Conservation (phyloP, 23 red algal genomes). For the Gracilaria caudata region DNA sequence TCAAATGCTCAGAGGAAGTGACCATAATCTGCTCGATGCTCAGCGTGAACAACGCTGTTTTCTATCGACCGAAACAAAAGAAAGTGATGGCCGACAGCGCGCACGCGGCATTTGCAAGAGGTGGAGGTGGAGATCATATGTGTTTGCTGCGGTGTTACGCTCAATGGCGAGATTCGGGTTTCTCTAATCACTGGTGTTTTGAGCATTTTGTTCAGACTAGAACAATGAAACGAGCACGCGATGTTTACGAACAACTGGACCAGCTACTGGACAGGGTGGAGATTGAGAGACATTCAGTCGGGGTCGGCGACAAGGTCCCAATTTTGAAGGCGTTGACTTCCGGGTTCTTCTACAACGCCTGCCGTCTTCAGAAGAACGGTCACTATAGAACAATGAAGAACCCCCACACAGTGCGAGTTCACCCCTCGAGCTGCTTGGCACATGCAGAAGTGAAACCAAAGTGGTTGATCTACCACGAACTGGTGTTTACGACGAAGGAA, state of each 20-base stretch:
- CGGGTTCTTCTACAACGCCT: constrained; percentile 89
- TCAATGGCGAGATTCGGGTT: constrained; percentile 84
- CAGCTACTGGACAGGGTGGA: constrained; percentile 81
- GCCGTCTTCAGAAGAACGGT: constrained; percentile 81
- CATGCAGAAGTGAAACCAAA: constrained; percentile 67
- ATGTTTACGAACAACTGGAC: constrained; percentile 89
- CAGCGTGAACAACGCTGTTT: constrained; percentile 74
- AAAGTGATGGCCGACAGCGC: constrained; percentile 76
- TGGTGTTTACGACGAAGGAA: constrained; percentile 86
- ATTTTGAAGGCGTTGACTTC: constrained; percentile 82
- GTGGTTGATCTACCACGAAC: constrained; percentile 90
- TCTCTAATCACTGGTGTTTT: constrained; percentile 87
- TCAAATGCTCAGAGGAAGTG: constrained; percentile 83
- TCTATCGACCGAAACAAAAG: constrained; percentile 86
- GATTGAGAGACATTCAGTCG: constrained; percentile 52
- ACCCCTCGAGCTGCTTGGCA: constrained; percentile 83
- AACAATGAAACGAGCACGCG: constrained; percentile 83
- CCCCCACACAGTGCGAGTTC: constrained; percentile 82
- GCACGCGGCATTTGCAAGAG: constrained; percentile 54
- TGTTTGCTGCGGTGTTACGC: constrained; percentile 72
- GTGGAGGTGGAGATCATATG: constrained; percentile 85
- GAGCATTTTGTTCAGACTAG: constrained; percentile 88
- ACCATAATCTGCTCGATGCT: constrained; percentile 89
- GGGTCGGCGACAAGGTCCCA: constrained; percentile 46
- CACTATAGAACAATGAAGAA: constrained; percentile 84